These are phyloP conservation scores for Fusarium sp. DNA, from an alignment of 2,329 filamentous ascomycete genomes.

Conservation along the genomic window DNA sequence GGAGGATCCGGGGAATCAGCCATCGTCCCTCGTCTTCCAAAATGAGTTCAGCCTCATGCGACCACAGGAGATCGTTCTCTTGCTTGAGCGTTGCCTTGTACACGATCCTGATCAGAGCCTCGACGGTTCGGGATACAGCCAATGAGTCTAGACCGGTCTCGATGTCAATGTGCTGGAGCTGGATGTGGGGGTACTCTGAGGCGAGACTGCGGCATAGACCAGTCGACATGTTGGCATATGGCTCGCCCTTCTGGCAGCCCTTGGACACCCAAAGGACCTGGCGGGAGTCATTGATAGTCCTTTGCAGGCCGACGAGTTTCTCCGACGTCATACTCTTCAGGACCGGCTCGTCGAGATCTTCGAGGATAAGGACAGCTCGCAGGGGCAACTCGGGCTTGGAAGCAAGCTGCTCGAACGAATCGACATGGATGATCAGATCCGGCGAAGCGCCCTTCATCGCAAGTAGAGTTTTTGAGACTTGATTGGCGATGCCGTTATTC, in stretches of 20 bases:
- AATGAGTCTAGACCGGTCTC: not conserved
- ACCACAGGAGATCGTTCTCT: not conserved
- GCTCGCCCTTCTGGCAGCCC: not conserved
- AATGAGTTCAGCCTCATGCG: not conserved
- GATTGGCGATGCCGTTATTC: not conserved
- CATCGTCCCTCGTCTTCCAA: not conserved
- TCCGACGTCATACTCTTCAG: not conserved
- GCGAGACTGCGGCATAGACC: not conserved
- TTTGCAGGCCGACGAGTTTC: not conserved
- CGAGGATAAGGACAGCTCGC: not conserved
- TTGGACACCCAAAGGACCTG: not conserved
- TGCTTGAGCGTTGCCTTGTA: not conserved
- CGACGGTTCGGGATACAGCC: not conserved
- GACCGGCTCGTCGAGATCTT: not conserved
- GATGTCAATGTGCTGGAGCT: not conserved
- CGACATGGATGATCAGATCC: not conserved
- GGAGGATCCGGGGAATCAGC: not conserved
- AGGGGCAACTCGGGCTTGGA: not conserved
- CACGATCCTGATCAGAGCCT: not conserved
- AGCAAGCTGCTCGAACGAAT: not conserved
- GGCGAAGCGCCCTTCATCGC: not conserved
- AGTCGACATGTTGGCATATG: not conserved
- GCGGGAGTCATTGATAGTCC: not conserved
- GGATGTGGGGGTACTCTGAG: not conserved
- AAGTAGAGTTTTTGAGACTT: not conserved